Conservation (phyloP, 106 monocot species). For the Xerophyta viscosa region DNA sequence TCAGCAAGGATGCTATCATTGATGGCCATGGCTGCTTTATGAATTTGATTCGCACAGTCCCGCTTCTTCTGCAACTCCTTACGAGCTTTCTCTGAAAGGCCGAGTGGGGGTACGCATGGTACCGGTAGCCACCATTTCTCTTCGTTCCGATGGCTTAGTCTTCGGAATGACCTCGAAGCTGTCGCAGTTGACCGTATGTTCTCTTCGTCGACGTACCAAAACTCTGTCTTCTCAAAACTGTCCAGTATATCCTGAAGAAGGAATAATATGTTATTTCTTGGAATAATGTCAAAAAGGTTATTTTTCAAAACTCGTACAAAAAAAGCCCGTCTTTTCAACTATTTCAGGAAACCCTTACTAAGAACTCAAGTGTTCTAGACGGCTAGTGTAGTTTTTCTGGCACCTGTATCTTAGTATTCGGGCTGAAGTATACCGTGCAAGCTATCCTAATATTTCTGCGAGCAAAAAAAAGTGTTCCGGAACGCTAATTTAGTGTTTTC, state of each 20-base stretch:
- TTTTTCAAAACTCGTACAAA: no score
- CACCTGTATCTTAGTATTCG: no score
- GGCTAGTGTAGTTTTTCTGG: no score
- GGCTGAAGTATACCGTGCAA: no score
- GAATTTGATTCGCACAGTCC: conserved; percentile 66
- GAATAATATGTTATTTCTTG: no score
- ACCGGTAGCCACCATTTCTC: conserved; percentile 95
- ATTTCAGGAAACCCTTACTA: no score
- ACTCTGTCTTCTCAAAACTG: conserved; percentile 55
- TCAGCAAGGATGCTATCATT: conserved; percentile 63
- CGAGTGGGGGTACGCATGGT: conserved; percentile 62
- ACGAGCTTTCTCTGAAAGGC: conserved; percentile 37
- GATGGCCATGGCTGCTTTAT: conserved; percentile 79
- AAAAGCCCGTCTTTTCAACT: no score
- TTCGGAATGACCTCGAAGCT: conserved; percentile 45
- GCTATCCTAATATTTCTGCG: no score
- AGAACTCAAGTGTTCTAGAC: no score
- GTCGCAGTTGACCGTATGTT: conserved; percentile 22
- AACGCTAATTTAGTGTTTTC: no score
- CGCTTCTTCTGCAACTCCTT: conserved; percentile 47
- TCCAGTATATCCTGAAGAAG: conserved; percentile 74
- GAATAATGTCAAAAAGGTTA: no score
- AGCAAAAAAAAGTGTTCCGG: no score
- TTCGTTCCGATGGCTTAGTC: conserved; percentile 38
- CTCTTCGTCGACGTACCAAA: conserved; percentile 76